These are phyloP conservation scores for Arthrobotrys sinensis DNA, from an alignment of 2,329 filamentous ascomycete genomes.

Conservation along the genomic window DNA sequence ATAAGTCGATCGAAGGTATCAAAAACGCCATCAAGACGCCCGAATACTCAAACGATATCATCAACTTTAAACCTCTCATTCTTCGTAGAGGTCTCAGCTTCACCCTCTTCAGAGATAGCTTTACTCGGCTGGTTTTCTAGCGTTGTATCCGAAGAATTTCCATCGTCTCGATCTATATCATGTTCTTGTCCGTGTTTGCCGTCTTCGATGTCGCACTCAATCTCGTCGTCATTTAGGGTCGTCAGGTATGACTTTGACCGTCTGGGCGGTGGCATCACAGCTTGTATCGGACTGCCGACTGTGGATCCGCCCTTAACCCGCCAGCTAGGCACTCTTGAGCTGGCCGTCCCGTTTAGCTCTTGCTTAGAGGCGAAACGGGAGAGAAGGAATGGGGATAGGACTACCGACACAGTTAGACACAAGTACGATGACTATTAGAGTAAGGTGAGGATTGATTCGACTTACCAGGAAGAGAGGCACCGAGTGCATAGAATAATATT, in stretches of 20 bases:
- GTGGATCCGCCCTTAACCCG: slow-evolving; percentile 56
- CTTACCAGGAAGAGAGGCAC: slow-evolving; percentile 64
- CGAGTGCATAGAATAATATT: slow-evolving; percentile 65
- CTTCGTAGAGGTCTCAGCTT: slow-evolving; percentile 10
- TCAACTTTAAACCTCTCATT: slow-evolving; percentile 13
- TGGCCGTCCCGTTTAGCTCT: slow-evolving; percentile 25
- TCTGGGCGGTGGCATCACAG: slow-evolving; percentile 23
- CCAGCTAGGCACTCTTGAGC: slow-evolving; percentile 54
- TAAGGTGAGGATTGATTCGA: background rate
- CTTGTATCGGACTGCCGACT: slow-evolving; percentile 42
- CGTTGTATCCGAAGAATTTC: slow-evolving; percentile 36
- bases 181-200: slow-evolving; percentile 5
- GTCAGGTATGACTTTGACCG: slow-evolving; percentile 35
- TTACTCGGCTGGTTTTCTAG: slow-evolving; percentile 37
- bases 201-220: slow-evolving; percentile 28
- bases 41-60: slow-evolving; percentile 31
- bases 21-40: background rate
- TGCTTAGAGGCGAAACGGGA: slow-evolving; percentile 48
- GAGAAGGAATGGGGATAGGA: slow-evolving; percentile 55
- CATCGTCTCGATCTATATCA: slow-evolving; percentile 28
- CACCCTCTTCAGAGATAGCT: slow-evolving; percentile 15
- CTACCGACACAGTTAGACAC: slow-evolving; percentile 6
- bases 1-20: background rate
- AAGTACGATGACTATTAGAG: background rate
- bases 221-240: slow-evolving; percentile 29